Conservation (phyloP, 78 protist genomes). For the Reticulomyxa filosa region DNA sequence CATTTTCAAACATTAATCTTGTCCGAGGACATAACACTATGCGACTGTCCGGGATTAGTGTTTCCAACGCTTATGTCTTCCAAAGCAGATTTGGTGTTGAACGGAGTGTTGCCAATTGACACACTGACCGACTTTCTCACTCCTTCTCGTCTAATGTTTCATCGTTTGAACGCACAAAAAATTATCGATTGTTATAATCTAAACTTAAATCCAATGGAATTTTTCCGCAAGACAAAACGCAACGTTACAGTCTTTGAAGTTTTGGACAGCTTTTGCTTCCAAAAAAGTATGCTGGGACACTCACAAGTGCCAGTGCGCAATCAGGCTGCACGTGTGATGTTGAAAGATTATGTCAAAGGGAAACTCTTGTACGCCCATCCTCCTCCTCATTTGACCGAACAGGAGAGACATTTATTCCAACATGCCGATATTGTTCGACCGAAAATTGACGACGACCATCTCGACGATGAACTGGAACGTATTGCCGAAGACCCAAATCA, state of each 20-base stretch:
- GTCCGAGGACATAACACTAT: background rate
- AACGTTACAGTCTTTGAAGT: too few relatives aligned
- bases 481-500: too few relatives aligned
- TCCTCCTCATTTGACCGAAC: background rate
- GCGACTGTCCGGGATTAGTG: constrained; percentile 13
- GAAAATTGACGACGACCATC: too few relatives aligned
- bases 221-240: too few relatives aligned
- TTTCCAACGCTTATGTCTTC: background rate
- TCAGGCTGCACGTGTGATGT: background rate
- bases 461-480: too few relatives aligned
- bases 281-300: too few relatives aligned
- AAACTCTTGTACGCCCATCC: background rate
- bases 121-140: background rate
- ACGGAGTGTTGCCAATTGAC: background rate
- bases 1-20: background rate
- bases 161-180: too few relatives aligned
- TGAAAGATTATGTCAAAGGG: background rate
- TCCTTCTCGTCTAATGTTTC: background rate
- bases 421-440: too few relatives aligned
- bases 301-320: too few relatives aligned
- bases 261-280: too few relatives aligned
- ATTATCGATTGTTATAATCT: too few relatives aligned
- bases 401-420: background rate
- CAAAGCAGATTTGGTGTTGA: background rate
- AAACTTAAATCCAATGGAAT: too few relatives aligned